Evolutionary conservation across 2,329 filamentous ascomycete species (phyloP).

Genomic region (Ophiocordyceps sinensis): DNA sequence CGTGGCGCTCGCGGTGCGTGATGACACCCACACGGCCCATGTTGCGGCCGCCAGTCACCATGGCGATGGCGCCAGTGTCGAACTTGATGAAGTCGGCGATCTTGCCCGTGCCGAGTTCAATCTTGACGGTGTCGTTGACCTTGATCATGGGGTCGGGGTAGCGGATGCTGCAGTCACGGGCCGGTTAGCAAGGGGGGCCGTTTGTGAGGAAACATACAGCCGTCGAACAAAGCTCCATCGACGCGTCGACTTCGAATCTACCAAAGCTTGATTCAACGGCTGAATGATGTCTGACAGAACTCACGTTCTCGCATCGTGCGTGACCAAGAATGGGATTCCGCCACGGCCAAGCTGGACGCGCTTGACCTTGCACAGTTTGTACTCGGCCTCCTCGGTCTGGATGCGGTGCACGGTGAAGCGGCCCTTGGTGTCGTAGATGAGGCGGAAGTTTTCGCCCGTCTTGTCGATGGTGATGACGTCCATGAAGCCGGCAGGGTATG

Average conservation of each 20-base stretch:
- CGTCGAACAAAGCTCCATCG: slow-evolving; percentile 25
- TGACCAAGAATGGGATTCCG: slow-evolving; percentile 99
- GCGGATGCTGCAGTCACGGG: slow-evolving; percentile 59
- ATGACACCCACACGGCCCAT: slow-evolving; percentile 99
- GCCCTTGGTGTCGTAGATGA: slow-evolving; percentile 99
- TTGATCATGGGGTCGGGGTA: slow-evolving; percentile 98
- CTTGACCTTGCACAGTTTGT: slow-evolving; percentile 99
- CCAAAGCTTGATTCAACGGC: slow-evolving; percentile 99
- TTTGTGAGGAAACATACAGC: slow-evolving; percentile 33
- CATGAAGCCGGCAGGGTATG: slow-evolving; percentile 98
- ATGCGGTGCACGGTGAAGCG: slow-evolving; percentile 99
- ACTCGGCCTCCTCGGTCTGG: slow-evolving; percentile 95
- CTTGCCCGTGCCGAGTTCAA: slow-evolving; percentile 93
- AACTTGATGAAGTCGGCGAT: slow-evolving; percentile 97
- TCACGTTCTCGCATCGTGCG: slow-evolving; percentile 99
- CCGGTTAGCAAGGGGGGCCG: slow-evolving; percentile 21
- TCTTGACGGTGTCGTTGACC: slow-evolving; percentile 99
- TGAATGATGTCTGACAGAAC: slow-evolving; percentile 97
- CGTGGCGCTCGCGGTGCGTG: slow-evolving; percentile 99
- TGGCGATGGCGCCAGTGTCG: slow-evolving; percentile 94
- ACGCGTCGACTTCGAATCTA: slow-evolving; percentile 30
- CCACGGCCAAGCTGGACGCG: slow-evolving; percentile 97
- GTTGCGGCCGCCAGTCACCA: slow-evolving; percentile 99
- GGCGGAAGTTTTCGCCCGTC: slow-evolving; percentile 99
- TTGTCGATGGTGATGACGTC: slow-evolving; percentile 99